phyloP scores from a whole-genome alignment of 805 yeast species.

The Lipomyces yamadae region DNA sequence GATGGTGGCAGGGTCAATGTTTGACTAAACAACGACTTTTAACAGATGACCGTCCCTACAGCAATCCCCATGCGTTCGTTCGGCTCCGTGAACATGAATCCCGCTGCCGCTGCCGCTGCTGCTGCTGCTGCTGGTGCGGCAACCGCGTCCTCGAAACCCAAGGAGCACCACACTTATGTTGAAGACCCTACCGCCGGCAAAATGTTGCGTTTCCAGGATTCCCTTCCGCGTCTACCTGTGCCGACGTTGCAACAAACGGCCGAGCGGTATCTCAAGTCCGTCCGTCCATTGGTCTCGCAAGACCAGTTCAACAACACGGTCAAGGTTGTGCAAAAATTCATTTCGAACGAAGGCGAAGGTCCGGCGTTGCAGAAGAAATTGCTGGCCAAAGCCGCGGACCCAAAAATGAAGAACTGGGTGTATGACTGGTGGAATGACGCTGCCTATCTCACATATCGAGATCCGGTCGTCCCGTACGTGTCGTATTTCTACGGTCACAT shows the following conservation, averaged over 20 bases:
- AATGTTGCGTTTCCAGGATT: conserved; percentile 71
- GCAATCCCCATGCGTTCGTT: conserved; percentile 14
- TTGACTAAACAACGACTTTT: background rate
- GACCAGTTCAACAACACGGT: conserved; percentile 60
- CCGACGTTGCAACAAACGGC: conserved; percentile 79
- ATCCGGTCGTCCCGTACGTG: conserved; percentile 93
- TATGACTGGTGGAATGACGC: conserved; percentile 91
- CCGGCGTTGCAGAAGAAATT: conserved; percentile 71
- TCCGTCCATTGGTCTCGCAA: conserved; percentile 66
- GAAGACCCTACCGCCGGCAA: conserved; percentile 60
- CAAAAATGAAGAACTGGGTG: conserved; percentile 80
- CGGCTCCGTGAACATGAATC: conserved; percentile 13
- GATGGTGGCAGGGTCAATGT: background rate
- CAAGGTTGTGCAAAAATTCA: conserved; percentile 66
- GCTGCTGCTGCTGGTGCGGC: conserved; percentile 28
- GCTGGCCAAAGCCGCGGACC: conserved; percentile 57
- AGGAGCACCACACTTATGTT: conserved; percentile 34
- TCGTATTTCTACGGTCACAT: conserved; percentile 87
- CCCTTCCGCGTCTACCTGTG: conserved; percentile 84
- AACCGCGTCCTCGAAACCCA: conserved; percentile 16
- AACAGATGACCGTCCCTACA: background rate
- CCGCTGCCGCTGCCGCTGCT: conserved; percentile 24
- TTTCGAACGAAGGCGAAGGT: conserved; percentile 65
- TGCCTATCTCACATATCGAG: conserved; percentile 88
- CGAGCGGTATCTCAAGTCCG: conserved; percentile 67